Base-by-base conservation (phyloP, 2,329 filamentous ascomycete species). In the Epicoccum nigrum region DNA sequence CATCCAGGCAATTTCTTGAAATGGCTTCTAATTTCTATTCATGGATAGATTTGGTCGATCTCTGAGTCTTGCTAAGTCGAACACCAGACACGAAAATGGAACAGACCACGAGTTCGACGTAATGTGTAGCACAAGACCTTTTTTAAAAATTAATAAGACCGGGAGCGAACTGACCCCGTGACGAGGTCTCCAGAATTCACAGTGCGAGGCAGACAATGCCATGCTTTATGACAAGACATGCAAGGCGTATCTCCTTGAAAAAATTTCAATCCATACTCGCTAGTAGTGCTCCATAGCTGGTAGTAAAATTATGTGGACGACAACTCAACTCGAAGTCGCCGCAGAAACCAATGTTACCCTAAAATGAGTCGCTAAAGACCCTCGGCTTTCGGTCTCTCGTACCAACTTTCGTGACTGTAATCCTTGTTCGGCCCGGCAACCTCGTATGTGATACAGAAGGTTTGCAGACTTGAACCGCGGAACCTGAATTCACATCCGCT, bases 341-440 rank as follows among this genome's bases (percentile, higher is more conserved):
- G 9, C 23, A 25, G 23, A 6, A 6, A 25, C 23, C 23, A 9
- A 25, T 25, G 23, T 9, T 25, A 25, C 9, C 6, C 23, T 9
- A 25, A 9, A 9, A 9, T 25, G 23, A 25, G 23, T 25, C 9
- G 23, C 23, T 25, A 25, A 25, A 9, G 6, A 6, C 9, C 23
- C 25, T 34, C 16, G 21, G 11, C 17, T 5, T 13, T 43, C 5
- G 57, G 58, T 31, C 68, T 61, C 45, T 59, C 57, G 47, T 73
- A 78, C 60, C 68, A 70, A 20, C 73, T 75, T 44, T 72, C 71
- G 28, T 70, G 67, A n/a, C 63, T 65, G 52, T 92, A 92, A 64
- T 91, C 85, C 73, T 92, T 92, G 68, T 84, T 84, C 2, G 88
- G 88, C 0, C 88, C 89, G 20, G 81, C 83, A 1, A 91, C 88